Evolutionary conservation across 805 yeast genomes (phyloP).

Genomic region (Saccharomycopsis amapae): DNA sequence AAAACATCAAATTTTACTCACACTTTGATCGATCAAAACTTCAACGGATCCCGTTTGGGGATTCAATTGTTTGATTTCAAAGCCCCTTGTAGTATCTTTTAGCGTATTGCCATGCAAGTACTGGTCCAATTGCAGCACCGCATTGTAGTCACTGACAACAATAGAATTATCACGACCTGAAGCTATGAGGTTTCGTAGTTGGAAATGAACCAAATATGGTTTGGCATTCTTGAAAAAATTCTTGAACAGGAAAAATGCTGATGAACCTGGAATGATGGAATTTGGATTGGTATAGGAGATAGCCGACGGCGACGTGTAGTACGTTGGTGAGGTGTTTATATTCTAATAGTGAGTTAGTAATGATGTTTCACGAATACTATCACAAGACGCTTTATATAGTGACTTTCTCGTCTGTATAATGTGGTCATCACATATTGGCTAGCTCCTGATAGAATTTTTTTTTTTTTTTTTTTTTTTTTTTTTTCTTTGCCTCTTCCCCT

Average conservation of each 20-base stretch:
- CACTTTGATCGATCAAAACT: conserved; percentile 32
- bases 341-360: no score
- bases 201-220: conserved; percentile 50
- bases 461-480: no score
- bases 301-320: no score
- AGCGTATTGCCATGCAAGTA: neutral
- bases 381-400: no score
- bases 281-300: no score
- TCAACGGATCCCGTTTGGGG: conserved; percentile 26
- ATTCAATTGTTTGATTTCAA: conserved; percentile 24
- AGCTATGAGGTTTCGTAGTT: conserved; percentile 43
- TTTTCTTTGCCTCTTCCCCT: no score
- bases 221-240: conserved; percentile 36
- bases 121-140: neutral
- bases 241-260: conserved; percentile 25
- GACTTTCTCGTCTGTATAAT: no score
- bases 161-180: conserved; percentile 6
- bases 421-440: no score
- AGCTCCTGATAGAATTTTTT: no score
- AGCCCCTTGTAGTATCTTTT: conserved; percentile 1
- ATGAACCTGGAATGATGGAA: no score
- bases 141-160: conserved; percentile 13
- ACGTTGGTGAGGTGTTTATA: conserved; percentile 2
- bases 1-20: no score
- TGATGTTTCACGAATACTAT: no score